Conservation (phyloP, 192 early-diverging fungal genomes). For the Chytriomyces sp. region DNA sequence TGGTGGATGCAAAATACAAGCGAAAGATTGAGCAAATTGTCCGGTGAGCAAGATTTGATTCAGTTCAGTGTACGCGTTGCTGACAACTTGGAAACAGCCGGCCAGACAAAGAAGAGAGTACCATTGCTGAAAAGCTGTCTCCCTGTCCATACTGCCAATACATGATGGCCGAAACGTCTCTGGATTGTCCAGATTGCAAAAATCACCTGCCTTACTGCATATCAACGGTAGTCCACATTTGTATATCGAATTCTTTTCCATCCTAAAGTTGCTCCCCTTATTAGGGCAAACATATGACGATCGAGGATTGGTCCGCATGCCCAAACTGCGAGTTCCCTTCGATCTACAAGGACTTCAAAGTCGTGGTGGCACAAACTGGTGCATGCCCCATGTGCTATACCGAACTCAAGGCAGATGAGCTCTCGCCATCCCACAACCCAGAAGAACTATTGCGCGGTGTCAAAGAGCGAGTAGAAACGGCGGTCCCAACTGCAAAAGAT, state of each 20-base stretch:
- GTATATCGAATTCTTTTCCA: neutral
- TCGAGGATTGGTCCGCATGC: constrained; percentile 52
- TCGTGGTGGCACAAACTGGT: constrained; percentile 39
- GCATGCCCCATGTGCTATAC: constrained; percentile 56
- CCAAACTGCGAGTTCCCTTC: constrained; percentile 56
- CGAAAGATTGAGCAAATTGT: constrained; percentile 60
- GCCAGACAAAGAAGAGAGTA: constrained; percentile 52
- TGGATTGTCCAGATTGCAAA: constrained; percentile 63
- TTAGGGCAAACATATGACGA: constrained; percentile 58
- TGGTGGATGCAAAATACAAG: constrained; percentile 61
- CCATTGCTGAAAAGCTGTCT: constrained; percentile 41
- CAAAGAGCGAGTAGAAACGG: constrained; percentile 18
- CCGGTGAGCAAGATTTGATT: constrained; percentile 34
- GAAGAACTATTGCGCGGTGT: constrained; percentile 27
- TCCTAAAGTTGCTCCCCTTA: neutral
- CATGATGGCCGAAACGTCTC: constrained; percentile 43
- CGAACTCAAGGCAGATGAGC: neutral
- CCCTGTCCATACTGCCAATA: constrained; percentile 58
- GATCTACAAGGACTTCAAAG: constrained; percentile 40
- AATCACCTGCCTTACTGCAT: constrained; percentile 64
- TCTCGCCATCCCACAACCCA: constrained; percentile 6
- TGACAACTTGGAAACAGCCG: constrained; percentile 36
- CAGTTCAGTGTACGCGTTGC: neutral
- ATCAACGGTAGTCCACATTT: constrained; percentile 47
- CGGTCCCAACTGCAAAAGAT: neutral